Evolutionary conservation across 768 basidiomycete species (phyloP), one percentile per base, ranked within the genome.

Genomic region (Trametes villosa): DNA sequence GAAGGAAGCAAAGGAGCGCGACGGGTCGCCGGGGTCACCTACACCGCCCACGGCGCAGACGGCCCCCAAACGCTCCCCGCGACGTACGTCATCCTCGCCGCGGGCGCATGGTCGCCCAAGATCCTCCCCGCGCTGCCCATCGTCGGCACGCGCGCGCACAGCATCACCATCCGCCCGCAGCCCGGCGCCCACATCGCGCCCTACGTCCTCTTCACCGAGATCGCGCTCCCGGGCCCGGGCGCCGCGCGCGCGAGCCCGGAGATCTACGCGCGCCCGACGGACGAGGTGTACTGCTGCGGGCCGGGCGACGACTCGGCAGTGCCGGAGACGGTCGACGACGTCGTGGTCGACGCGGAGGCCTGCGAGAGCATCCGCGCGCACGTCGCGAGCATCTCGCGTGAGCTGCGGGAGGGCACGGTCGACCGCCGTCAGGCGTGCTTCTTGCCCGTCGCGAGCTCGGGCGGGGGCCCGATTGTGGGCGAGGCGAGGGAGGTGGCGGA

Each of bases 51-150:
- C n/a, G 57, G 51, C n/a, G 72, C 72, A 22, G 54, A 61, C 2
- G 70, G 64, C n/a, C n/a, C n/a, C n/a, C 71, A 70, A 57, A 73
- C 72, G n/a, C 67, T 89, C 18, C 71, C 79, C 0, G 87, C 89
- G 17, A 88, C 88, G 11, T 80, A 88, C 56, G 83, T 94, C 62
- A 77, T 96, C 40, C 72, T 97, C 50, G 82, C 87, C 40, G 91
- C 91, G n/a, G 94, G 94, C 26, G 89, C 92, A 17, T 97, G 94
- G 94, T 91, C 92, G 0, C 79, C 91, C 9, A 68, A 69, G 9
- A 70, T 96, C 58, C 52, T 89, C 31, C 77, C 82, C 9, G 62
- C 74, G 20, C 78, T 91, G 29, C 86, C 87, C 17, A 80, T 91
- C 65, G 68, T 76, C n/a, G 81, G 80, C 42, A 86, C 81, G 7